Percentiles rank a stretch among this genome's conserved stretches.
phyloP scores from a whole-genome alignment of 2,329 filamentous ascomycete genomes.

The Polytolypa hystricis region DNA sequence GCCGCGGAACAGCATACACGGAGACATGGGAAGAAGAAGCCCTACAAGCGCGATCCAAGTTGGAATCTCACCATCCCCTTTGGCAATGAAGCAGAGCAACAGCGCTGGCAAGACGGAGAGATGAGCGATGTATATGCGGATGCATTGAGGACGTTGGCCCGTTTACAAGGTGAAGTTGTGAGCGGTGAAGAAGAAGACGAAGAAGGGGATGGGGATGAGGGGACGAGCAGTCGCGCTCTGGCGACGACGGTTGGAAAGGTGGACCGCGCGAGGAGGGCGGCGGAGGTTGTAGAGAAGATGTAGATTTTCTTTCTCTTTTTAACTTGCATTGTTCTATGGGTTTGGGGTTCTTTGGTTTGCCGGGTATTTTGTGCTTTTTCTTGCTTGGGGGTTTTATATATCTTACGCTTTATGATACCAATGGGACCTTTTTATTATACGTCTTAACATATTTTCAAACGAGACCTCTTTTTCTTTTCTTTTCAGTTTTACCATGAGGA shows the following conservation, averaged over 20 bases:
- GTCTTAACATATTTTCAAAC: too few relatives aligned
- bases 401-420: too few relatives aligned
- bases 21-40: constrained; percentile 1
- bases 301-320: constrained; percentile 17
- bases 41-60: constrained; percentile 8
- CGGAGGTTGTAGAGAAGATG: constrained; percentile 37
- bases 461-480: too few relatives aligned
- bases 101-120: constrained; percentile 32
- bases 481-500: constrained; percentile 1
- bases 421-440: too few relatives aligned
- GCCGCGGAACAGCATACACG: constrained; percentile 7
- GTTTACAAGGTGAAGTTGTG: constrained; percentile 27
- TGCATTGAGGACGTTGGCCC: constrained; percentile 27
- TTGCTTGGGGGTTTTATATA: background rate
- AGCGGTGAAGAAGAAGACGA: constrained; percentile 12
- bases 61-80: constrained; percentile 22
- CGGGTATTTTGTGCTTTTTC: constrained; percentile 1
- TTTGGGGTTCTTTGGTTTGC: background rate
- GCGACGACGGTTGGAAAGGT: constrained; percentile 37
- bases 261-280: constrained; percentile 34
- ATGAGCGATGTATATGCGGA: constrained; percentile 32
- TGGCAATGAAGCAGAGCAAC: constrained; percentile 23
- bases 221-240: constrained; percentile 22
- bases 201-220: constrained; percentile 11
- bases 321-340: background rate